Evolutionary conservation across 2,329 filamentous ascomycete genomes (phyloP).

Genomic region (Colletotrichum karsti): DNA sequence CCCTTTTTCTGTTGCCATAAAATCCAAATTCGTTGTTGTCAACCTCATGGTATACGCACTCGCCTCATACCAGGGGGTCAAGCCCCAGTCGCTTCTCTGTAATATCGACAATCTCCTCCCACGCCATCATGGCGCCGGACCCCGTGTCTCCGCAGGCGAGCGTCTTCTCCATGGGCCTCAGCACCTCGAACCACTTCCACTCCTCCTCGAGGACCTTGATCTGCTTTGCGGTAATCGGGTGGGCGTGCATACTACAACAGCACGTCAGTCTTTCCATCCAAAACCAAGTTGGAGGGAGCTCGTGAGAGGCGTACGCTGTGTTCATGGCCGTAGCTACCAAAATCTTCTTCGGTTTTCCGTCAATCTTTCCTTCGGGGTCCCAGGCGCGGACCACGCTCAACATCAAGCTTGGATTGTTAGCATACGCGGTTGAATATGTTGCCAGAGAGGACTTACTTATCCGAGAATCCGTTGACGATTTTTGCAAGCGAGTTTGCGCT

Average conservation of each 20-base stretch:
- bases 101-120: slow-evolving; percentile 75
- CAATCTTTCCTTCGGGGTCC: slow-evolving; percentile 76
- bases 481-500: slow-evolving; percentile 89
- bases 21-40: not conserved
- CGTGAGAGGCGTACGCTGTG: slow-evolving; percentile 65
- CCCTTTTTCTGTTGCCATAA: too few relatives aligned
- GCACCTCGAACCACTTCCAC: slow-evolving; percentile 80
- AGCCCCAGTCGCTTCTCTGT: slow-evolving; percentile 63
- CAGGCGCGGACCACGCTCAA: slow-evolving; percentile 81
- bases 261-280: not conserved
- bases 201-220: slow-evolving; percentile 75
- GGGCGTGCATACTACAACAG: slow-evolving; percentile 75
- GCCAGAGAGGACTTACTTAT: slow-evolving; percentile 54
- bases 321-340: slow-evolving; percentile 88
- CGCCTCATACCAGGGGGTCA: not conserved
- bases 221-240: slow-evolving; percentile 82
- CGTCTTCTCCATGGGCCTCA: slow-evolving; percentile 77
- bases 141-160: slow-evolving; percentile 89
- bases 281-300: not conserved
- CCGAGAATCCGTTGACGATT: slow-evolving; percentile 79
- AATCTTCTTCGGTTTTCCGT: slow-evolving; percentile 72
- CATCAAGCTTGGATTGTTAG: not conserved
- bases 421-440: accelerated
- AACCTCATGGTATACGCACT: not conserved
- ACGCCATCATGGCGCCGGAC: slow-evolving; percentile 83